Base-by-base conservation (phyloP, 495 filamentous ascomycete species). In the Hamigera avellanea region DNA sequence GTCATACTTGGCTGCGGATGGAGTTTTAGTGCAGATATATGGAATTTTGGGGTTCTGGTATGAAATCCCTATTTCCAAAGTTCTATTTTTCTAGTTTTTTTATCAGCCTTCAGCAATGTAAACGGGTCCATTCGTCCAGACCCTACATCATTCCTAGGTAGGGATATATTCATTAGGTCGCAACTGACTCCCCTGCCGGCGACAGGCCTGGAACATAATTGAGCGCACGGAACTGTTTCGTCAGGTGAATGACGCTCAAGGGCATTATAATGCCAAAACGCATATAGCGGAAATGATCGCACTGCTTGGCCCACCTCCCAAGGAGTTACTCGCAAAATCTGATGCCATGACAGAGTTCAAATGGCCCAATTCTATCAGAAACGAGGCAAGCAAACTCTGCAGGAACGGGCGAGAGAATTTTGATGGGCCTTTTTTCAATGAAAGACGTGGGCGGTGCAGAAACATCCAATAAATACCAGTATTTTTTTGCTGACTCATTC, bases 171-270 rank as follows among this genome's bases (percentile, higher is more conserved):
- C 9, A 6, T 8, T 7, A 13, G 6, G 16, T 14, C 26, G 34
- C 19, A 12, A 19, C 39, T 36, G 10, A 31, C 14, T 30, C 9
- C 17, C 29, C 29, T 32, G 29, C 14, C 14, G 14, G 17, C 14
- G 3, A 13, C 39, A 59, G 65, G 41, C 64, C 10, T 72, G 64
- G 63, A 53, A 69, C 40, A 33, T 70, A 0, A 59, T 67, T 25
- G 53, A 64, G 39, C 54, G 54, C 16, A 46, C 51, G 14, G 50
- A 61, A 31, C 39, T 69, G 15, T 71, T 73, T 34, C 33, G 36
- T 0, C 53, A 62, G 4, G 37, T 44, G 6, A 19, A 42, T 35
- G 38, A 52, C 35, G 23, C 17, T 19, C 35, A 30, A 29, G 34
- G 49, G 14, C 27, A 30, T 17, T 61, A 48, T 32, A 43, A 46